phyloP scores from a whole-genome alignment of 1,139 yeast genomes.

The Blastobotrys raffinosifermentans region DNA sequence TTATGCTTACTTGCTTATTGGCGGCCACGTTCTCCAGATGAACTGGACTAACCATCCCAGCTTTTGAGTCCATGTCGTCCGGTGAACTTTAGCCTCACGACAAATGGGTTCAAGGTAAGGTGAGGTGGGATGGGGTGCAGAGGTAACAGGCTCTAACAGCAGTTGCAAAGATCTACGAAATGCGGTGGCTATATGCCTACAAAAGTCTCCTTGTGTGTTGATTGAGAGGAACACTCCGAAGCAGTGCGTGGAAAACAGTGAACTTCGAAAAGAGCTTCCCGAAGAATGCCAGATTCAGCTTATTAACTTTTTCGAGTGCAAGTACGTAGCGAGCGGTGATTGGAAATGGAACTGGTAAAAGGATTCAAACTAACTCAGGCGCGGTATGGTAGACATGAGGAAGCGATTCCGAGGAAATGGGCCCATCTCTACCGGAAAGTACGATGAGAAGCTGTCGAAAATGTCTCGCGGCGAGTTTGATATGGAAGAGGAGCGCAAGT shows the following conservation, averaged over 20 bases:
- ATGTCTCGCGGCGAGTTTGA: constrained; percentile 76
- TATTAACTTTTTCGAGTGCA: constrained; percentile 83
- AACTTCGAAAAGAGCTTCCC: constrained; percentile 68
- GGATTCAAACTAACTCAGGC: constrained; percentile 12
- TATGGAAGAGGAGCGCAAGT: constrained; percentile 58
- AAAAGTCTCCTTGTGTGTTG: constrained; percentile 93
- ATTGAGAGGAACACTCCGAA: constrained; percentile 86
- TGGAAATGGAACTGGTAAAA: neutral
- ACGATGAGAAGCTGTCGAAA: constrained; percentile 78
- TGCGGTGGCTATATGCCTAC: constrained; percentile 91
- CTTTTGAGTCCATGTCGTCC: constrained; percentile 7
- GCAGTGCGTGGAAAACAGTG: constrained; percentile 78
- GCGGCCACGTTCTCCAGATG: constrained; percentile 17
- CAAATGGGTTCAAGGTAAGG: constrained; percentile 20
- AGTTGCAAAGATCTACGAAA: constrained; percentile 92
- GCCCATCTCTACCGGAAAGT: constrained; percentile 85
- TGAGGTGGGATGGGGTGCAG: neutral
- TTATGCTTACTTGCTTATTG: constrained; percentile 17
- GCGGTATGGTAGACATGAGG: constrained; percentile 52
- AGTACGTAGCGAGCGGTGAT: constrained; percentile 29
- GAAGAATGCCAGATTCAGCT: constrained; percentile 83
- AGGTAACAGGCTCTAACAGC: constrained; percentile 4
- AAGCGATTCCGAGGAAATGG: constrained; percentile 94
- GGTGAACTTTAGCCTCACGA: neutral
- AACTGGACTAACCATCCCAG: constrained; percentile 17